A percentile compares a stretch with the other conserved stretches of the same genome.
phyloP scores from a whole-genome alignment of 2,329 filamentous ascomycete genomes.

The Colletotrichum scovillei region DNA sequence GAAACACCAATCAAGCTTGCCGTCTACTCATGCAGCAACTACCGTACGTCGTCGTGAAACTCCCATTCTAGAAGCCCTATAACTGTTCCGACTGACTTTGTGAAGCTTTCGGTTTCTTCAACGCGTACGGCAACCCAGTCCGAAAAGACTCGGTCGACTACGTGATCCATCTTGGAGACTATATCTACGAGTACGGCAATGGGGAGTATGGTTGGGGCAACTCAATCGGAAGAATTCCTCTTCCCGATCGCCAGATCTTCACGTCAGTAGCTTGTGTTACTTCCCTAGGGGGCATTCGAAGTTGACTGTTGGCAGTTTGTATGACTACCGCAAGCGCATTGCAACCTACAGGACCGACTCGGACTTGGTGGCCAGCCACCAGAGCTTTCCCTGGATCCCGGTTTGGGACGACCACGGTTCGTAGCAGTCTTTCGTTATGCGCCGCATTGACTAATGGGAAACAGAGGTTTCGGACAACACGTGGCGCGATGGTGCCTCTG shows the following conservation, averaged over 20 bases:
- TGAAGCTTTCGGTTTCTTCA: conserved; percentile 63
- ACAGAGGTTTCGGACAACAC: conserved; percentile 70
- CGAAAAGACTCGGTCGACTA: conserved; percentile 71
- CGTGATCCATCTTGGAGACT: conserved; percentile 69
- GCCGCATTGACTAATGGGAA: conserved; percentile 37
- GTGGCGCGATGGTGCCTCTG: conserved; percentile 70
- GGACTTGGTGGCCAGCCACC: conserved; percentile 53
- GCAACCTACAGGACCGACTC: conserved; percentile 53
- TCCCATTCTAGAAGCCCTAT: rapidly evolving
- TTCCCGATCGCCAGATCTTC: conserved; percentile 62
- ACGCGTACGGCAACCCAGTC: conserved; percentile 68
- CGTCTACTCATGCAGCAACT: conserved; percentile 79
- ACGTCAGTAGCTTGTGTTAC: conserved; percentile 41
- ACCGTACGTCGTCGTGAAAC: conserved; percentile 54
- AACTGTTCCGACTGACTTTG: neutral
- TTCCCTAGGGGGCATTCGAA: conserved; percentile 39
- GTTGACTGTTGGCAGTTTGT: conserved; percentile 44
- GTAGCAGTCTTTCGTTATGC: conserved; percentile 42
- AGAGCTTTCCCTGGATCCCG: conserved; percentile 57
- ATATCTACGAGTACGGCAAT: conserved; percentile 70
- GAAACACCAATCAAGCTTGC: conserved; percentile 67
- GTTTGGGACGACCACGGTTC: conserved; percentile 63
- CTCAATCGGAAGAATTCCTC: conserved; percentile 62
- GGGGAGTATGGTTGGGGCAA: conserved; percentile 62
- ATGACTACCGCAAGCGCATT: conserved; percentile 56